Conservation (phyloP, 2,329 filamentous ascomycete genomes). For the Penicillium sp. region DNA sequence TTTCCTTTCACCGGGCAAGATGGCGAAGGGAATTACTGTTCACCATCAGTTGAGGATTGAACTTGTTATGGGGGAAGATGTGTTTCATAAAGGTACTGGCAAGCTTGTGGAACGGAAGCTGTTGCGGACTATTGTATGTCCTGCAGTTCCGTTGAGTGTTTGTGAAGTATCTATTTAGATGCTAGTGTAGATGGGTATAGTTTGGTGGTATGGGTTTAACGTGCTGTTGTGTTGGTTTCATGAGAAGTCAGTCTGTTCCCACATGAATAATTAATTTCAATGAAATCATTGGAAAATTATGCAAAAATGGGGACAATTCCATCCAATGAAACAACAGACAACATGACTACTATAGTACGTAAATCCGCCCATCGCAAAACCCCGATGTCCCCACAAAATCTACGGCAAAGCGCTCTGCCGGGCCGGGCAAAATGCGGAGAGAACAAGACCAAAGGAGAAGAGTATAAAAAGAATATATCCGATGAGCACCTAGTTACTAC, state of each 20-base stretch:
- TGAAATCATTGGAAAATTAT: not conserved
- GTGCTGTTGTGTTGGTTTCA: not conserved
- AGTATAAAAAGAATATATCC: slow-evolving; percentile 3
- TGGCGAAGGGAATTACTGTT: not conserved
- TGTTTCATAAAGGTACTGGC: not conserved
- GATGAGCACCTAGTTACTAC: not conserved
- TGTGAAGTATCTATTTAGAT: not conserved
- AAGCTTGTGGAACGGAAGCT: not conserved
- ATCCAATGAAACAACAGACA: not conserved
- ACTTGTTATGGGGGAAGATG: not conserved
- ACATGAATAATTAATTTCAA: not conserved
- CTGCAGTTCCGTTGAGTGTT: slow-evolving; percentile 1
- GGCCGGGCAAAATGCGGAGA: slow-evolving; percentile 16
- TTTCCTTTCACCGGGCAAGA: not conserved
- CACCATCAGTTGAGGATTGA: not conserved
- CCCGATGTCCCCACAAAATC: not conserved
- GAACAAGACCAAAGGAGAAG: not conserved
- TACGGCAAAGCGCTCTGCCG: slow-evolving; percentile 25
- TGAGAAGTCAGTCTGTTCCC: not conserved
- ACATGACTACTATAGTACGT: too few relatives aligned
- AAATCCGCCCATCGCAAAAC: not conserved
- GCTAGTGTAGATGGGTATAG: not conserved
- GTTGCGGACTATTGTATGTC: not conserved
- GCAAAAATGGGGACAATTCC: not conserved
- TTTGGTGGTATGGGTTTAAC: not conserved